Base-by-base conservation (phyloP, 1,139 yeast genomes). In the Candida freyschussii region DNA sequence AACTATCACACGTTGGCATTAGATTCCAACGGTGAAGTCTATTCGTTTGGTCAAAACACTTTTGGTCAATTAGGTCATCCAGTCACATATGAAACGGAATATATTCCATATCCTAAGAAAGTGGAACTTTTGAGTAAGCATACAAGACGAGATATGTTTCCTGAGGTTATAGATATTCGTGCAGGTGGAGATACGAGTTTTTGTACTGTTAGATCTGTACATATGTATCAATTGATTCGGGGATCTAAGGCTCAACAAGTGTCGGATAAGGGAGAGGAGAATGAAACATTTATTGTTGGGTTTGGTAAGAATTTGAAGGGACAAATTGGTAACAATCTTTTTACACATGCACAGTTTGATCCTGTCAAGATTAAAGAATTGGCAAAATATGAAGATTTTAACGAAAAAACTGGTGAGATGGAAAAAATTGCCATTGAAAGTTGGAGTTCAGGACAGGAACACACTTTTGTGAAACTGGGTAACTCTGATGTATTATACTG, bases 281-380 rank as follows among this genome's bases (percentile, higher is more conserved):
- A 47, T 13, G 53, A 43, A 2, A 25, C 50, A 11, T 40, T 63
- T 9, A 58, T 73, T 33, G 63, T 79, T 45, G 68, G 86, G 6
- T 79, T 87, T 61, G 98, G 98, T 16, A 77, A 78, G 48, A 96
- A 97, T 5, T 58, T 82, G 32, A 71, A 72, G 47, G 98, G 97
- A n/a, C 95, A 86, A 58, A 65, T 87, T 37, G 98, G 96, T 13
- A 72, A 75, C 30, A 87, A 85, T 16, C 65, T 78, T 34, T 87
- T 69, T 55, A 62, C 80, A 30, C 96, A 87, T 53, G 79, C 85
- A 12, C 82, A 79, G 49, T 63, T 75, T 13, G 69, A 67, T 29
- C 96, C 96, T 7, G 65, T 71, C 14, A 68, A 70, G 26, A 57
- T 89, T 38, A 75, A 75, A 53, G 61, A 70, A 4, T 55, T 82